Base-by-base conservation (phyloP, 305 asterid species). In the Salvia sclarea region DNA sequence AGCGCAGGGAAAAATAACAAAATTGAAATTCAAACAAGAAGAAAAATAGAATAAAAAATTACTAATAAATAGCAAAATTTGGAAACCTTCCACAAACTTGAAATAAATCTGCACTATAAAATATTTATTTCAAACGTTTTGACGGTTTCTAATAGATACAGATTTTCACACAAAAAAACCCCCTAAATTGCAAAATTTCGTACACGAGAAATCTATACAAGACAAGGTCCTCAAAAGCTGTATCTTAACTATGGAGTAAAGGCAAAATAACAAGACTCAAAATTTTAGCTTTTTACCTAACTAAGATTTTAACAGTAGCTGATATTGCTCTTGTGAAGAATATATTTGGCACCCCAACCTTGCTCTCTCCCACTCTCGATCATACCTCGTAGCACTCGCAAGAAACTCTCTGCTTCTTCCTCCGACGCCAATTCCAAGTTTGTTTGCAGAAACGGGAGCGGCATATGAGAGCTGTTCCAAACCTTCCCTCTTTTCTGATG, bases 331-430 rank as follows among this genome's bases (percentile, higher is more conserved):
- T 84, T 92, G 76, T 91, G 96, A 68, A 94, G 72, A 50, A 86
- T 63, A 70, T 78, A 70, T 69, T 75, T 77, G 71, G 82, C 70
- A 47, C 86, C 82, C 88, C 88, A 82, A 17, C 95, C 96, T 64
- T 67, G 80, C 66, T 87, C 90, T 82, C 85, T 87, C 37, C 88
- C 94, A 74, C 81, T 82, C 60, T 89, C 84, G n/a, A 91, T 85
- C 69, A 86, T 67, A 68, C 85, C 79, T 72, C 79, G 79, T 30
- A 89, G 62, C 11, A 86, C 81, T 66, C 81, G 64, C 81, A 94
- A 76, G 61, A 94, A 80, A 70, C 83, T 87, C 1, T 75, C 81
- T 8, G 98, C 96, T 45, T 85, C 92, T 64, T 80, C 88, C 18
- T 70, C 52, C 44, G 77, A 64, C 17, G 37, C 61, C 61, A 85